These are phyloP conservation scores for Colletotrichum incanum DNA, from an alignment of 2,329 filamentous ascomycete genomes.

Conservation along the genomic window DNA sequence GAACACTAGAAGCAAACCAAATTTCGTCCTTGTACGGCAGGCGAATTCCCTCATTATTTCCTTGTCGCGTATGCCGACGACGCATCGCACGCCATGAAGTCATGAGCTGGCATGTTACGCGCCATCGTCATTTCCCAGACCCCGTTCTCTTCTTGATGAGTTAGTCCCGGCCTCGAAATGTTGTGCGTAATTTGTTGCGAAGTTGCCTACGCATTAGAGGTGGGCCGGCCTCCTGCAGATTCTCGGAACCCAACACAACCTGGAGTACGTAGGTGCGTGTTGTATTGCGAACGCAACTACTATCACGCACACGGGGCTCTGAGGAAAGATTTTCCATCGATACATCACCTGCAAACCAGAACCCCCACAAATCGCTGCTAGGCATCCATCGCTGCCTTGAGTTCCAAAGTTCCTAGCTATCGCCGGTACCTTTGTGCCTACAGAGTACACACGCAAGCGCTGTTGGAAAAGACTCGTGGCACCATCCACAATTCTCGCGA, in stretches of 20 bases:
- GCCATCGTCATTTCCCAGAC: background rate
- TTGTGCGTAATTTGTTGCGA: constrained; percentile 36
- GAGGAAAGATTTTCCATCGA: background rate
- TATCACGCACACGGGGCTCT: constrained; percentile 1
- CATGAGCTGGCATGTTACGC: background rate
- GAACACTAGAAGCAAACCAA: background rate
- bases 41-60: background rate
- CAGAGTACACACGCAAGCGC: constrained; percentile 21
- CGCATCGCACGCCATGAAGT: background rate
- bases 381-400: background rate
- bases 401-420: background rate
- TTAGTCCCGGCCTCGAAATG: background rate
- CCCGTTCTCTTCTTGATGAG: background rate
- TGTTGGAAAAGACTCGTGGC: constrained; percentile 25
- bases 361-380: background rate
- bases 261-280: constrained; percentile 1
- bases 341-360: constrained; percentile 1
- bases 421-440: constrained; percentile 10
- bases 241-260: background rate
- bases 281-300: constrained; percentile 29
- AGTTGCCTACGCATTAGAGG: constrained; percentile 13
- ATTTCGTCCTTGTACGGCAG: no score
- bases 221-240: constrained; percentile 37
- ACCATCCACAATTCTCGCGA: constrained; percentile 5
- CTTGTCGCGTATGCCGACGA: background rate